Evolutionary conservation across 2,329 filamentous ascomycete genomes (phyloP).

Genomic region (Colletotrichum sansevieriae): DNA sequence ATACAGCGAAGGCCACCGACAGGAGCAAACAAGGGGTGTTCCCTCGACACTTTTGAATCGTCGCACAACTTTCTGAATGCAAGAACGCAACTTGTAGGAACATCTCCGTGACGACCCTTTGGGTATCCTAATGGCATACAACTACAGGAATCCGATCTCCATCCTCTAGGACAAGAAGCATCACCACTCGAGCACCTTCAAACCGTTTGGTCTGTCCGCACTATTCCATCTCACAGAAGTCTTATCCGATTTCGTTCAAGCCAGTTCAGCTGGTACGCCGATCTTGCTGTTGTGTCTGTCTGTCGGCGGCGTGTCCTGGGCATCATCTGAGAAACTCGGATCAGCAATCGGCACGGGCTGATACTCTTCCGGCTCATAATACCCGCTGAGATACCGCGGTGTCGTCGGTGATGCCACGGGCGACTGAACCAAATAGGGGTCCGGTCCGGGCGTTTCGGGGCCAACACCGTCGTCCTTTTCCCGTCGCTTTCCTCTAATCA

Average conservation of each 20-base stretch:
- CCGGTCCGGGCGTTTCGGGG: background rate
- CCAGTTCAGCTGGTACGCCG: background rate
- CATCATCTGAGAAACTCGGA: background rate
- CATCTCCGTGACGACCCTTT: too few relatives aligned
- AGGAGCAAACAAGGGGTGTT: too few relatives aligned
- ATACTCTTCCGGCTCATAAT: conserved; percentile 3
- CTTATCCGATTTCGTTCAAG: background rate
- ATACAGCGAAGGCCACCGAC: too few relatives aligned
- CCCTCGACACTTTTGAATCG: too few relatives aligned
- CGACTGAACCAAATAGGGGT: background rate
- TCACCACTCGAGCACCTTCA: too few relatives aligned
- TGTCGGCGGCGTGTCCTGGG: background rate
- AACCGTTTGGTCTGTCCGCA: too few relatives aligned
- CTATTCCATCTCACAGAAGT: too few relatives aligned
- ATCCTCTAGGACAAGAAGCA: too few relatives aligned
- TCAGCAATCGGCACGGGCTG: background rate
- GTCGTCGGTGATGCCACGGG: background rate
- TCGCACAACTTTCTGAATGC: too few relatives aligned
- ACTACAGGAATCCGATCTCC: too few relatives aligned
- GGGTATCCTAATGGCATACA: too few relatives aligned
- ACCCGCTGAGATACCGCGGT: background rate
- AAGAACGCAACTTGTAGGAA: too few relatives aligned
- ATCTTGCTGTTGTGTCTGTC: background rate
- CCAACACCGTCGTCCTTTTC: background rate
- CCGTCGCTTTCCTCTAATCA: conserved; percentile 8